These are phyloP conservation scores for Wallacemonas sp. DNA, from an alignment of 208 protist species.

Conservation along the genomic window DNA sequence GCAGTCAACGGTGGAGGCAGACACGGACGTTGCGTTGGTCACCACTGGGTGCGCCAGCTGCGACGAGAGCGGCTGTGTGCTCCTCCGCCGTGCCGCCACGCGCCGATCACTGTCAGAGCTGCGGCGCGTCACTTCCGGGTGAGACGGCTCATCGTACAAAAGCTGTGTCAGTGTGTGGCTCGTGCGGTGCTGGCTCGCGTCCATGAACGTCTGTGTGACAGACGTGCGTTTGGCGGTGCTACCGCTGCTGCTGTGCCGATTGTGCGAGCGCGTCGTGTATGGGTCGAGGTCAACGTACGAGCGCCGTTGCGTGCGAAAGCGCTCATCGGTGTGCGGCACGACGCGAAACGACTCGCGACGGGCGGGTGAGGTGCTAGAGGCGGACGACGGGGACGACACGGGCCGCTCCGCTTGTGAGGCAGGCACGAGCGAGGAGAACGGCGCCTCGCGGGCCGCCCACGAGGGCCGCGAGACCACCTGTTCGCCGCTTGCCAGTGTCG, in stretches of 20 bases:
- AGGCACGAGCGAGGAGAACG: background rate
- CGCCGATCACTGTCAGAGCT: too few species aligned
- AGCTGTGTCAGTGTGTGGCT: background rate
- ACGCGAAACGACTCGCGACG: conserved; percentile 5
- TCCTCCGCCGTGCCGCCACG: too few species aligned
- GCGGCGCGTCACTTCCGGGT: too few species aligned
- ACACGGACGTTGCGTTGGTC: background rate
- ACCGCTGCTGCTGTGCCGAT: conserved; percentile 9
- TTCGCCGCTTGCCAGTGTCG: background rate
- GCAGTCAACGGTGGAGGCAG: conserved; percentile 3
- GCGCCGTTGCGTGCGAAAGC: conserved; percentile 15
- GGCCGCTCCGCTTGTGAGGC: background rate
- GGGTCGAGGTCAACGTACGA: conserved; percentile 18
- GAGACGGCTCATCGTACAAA: background rate
- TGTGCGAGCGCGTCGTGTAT: background rate
- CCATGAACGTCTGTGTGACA: conserved; percentile 6
- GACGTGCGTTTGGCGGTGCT: background rate
- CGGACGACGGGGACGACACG: background rate
- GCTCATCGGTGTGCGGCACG: conserved; percentile 9
- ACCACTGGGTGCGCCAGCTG: background rate
- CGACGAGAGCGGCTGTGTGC: too few species aligned
- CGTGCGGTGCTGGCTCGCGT: background rate
- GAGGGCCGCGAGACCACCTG: conserved; percentile 2
- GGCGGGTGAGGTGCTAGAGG: background rate
- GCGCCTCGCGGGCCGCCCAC: background rate